Base-by-base conservation (phyloP, 768 basidiomycete genomes). In the Kwoniella shandongensis region DNA sequence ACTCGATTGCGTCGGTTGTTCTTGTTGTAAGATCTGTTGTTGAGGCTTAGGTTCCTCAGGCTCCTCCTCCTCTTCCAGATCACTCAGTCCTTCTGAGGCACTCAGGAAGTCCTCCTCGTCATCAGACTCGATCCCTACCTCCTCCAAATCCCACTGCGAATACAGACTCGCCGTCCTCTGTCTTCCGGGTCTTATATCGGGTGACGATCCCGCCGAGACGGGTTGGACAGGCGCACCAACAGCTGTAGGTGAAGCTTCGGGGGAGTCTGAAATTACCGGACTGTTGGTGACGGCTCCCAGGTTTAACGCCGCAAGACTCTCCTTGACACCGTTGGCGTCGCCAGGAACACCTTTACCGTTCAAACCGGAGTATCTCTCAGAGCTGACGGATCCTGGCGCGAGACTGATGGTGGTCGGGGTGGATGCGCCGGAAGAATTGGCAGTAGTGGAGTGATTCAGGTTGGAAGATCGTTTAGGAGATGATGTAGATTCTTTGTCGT, bases 41-140 rank as follows among this genome's bases (percentile, higher is more conserved):
- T n/a, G n/a, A n/a, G n/a, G n/a, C n/a, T n/a, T n/a, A 32, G 32
- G 32, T 42, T 67, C 69, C n/a, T 64, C 54, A 8, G 67, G 63
- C 41, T 75, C 74, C 13, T 73, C 69, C 18, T 63, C 73, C 57
- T 76, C 75, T 41, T 70, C 75, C 4, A 76, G 70, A 49, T 74
- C 73, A 47, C 73, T 75, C 46, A 76, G 56, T 1, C 75, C 75
- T 23, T 76, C 75, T 6, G 70, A 60, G 15, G 75, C 70, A 20
- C 70, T 76, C 20, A 62, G 51, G 54, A 73, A 76, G 13, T 66
- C 65, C 15, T 69, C 66, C 10, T 71, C 70, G 30, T 57, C 57
- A 8, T 57, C 55, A 3, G 64, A 63, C 2, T 68, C 69, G 11
- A 61, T 66, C 2, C 61, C 72, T 6, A 65, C 63, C 41, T 66